Conservation (phyloP, 371 early-diverging fungal species). For the Vairimorpha apis region DNA sequence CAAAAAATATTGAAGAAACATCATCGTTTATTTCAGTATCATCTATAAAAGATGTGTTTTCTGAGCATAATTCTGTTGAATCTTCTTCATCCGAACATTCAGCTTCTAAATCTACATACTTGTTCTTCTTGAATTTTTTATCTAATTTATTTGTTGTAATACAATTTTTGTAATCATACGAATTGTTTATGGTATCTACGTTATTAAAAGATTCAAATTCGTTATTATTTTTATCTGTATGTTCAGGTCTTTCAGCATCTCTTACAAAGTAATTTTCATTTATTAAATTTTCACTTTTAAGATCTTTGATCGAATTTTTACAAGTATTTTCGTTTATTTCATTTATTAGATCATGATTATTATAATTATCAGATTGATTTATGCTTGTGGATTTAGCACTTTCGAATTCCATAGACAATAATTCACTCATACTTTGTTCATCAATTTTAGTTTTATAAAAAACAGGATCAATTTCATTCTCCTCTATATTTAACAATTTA, state of each 20-base stretch:
- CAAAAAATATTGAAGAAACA: not conserved
- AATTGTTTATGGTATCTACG: not conserved
- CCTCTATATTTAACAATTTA: not conserved
- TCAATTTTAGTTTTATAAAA: not conserved
- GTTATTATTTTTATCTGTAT: not conserved
- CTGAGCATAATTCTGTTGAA: not conserved
- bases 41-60: not conserved
- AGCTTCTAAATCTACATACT: not conserved
- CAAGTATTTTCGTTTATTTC: not conserved
- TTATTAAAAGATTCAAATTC: not conserved
- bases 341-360: not conserved
- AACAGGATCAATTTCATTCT: not conserved
- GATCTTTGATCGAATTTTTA: too few relatives aligned
- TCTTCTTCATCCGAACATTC: slow-evolving; percentile 3
- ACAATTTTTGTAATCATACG: too few relatives aligned
- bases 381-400: too few relatives aligned
- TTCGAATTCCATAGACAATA: too few relatives aligned
- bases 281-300: too few relatives aligned
- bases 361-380: not conserved
- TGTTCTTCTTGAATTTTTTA: not conserved
- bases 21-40: not conserved
- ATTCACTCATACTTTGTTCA: not conserved
- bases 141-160: too few relatives aligned
- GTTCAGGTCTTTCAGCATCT: too few relatives aligned
- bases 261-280: too few relatives aligned